Evolutionary conservation across 2,329 filamentous ascomycete species (phyloP), one percentile per base, ranked within the genome.

Genomic region (Cladosporium oxysporum): DNA sequence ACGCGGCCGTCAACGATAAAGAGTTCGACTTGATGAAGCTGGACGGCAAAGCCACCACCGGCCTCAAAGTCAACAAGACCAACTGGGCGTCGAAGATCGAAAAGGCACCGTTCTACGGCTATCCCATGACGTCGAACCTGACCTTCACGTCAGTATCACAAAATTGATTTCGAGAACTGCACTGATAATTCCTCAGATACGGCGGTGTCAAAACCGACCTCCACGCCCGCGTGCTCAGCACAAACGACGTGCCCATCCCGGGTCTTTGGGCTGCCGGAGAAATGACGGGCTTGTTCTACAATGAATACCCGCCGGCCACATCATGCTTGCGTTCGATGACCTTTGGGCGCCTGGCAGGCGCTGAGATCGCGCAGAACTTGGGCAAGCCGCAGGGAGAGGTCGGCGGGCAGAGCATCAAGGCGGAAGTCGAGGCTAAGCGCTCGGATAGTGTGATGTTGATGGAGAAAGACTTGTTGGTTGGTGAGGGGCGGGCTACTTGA

Each of bases 51-150:
- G 72, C 76, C 0, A 80, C 78, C 0, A 76, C 67, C 2, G 78
- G 78, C 3, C 70, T 80, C 5, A 72, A 68, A 26, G 75, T 76
- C 1, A 76, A 79, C 62, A 79, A 80, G 70, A 77, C 74, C 1
- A 81, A 80, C 41, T 81, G 78, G 78, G 78, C 78, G n/a, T 75
- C 75, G 41, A 76, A 75, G 21, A 79, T 80, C 58, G 70, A 69
- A 21, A 76, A 74, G 50, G 68, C 74, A 1, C 79, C 78, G 0
- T 80, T 77, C 66, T 79, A 78, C 64, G 79, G 76, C n/a, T 80
- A 74, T 47, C 72, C 71, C 0, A 69, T 74, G 72, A 74, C 71
- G 1, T 68, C 72, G 0, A 72, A 75, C 31, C 60, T 74, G 50
- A 75, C 72, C 5, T 74, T 74, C 67, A 74, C 71, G 64, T 71